Base-by-base conservation (phyloP, 345 rosid genomes). In the Eucalyptus microcorys region DNA sequence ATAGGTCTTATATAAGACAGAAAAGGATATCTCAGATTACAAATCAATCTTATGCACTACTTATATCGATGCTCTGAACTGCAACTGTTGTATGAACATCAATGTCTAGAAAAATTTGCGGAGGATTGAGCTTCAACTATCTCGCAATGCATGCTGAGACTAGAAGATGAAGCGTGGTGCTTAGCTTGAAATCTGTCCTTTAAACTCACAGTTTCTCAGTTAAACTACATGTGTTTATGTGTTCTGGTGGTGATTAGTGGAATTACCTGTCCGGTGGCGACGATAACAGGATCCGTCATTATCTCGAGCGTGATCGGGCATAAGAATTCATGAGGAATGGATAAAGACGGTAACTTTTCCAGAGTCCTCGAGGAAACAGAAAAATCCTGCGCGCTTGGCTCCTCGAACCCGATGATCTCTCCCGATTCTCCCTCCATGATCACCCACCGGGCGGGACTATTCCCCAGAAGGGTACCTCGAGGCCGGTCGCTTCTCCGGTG, bases 211-310 rank as follows among this genome's bases (percentile, higher is more conserved):
- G 40, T 32, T 16, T 66, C 42, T 7, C 79, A n/a, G 79, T 66
- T 32, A 32, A 83, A 85, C 87, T 49, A 49, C 57, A 3, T 49
- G 57, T 6, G 42, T 34, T 68, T 34, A 19, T 30, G 57, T 21
- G 26, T 49, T 86, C 40, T 71, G 81, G 43, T 19, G 43, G 4
- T 34, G 81, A 42, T 17, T 55, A 26, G 24, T 16, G 47, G 84
- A 83, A 40, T 88, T 94, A 95, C 97, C 97, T 95, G 97, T 88
- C 97, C 96, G 21, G 95, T 93, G 87, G 96, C 92, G 83, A 93
- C 92, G 21, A 95, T 95, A 45, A 94, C 96, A 21, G 97, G 97
- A 86, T 94, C 96, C 55, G 91, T 90, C 96, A 95, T 95, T 88
- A 95, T 92, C 91, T 94, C 96, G 37, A 94, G 88, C 26, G 94